Evolutionary conservation across 345 rosid species (phyloP).

Genomic region (Psidium guajava): DNA sequence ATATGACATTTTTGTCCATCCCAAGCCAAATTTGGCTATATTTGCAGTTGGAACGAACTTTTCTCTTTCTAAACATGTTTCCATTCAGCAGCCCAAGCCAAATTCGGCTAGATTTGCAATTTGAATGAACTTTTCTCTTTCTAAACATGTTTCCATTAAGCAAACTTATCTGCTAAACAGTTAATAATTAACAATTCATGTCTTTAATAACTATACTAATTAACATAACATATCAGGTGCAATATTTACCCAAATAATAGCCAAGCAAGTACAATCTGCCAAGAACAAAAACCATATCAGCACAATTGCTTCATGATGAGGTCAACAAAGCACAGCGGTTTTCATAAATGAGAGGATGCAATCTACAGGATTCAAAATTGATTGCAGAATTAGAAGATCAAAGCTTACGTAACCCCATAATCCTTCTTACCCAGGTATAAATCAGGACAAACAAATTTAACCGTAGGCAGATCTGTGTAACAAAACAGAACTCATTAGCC

Average conservation of each 20-base stretch:
- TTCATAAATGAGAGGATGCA: background rate
- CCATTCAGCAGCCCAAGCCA: too few relatives aligned
- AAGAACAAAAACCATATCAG: background rate
- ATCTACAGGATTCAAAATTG: background rate
- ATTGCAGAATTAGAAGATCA: background rate
- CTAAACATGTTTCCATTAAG: too few relatives aligned
- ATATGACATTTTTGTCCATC: too few relatives aligned
- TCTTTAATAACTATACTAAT: background rate
- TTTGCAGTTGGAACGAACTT: too few relatives aligned
- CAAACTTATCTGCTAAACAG: too few relatives aligned
- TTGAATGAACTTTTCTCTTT: too few relatives aligned
- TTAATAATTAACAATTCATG: background rate
- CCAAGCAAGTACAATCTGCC: background rate
- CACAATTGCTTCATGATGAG: background rate
- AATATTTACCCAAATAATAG: background rate
- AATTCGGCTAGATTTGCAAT: too few relatives aligned
- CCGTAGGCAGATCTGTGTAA: constrained; percentile 50
- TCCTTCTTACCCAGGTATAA: constrained; percentile 87
- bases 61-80: too few relatives aligned
- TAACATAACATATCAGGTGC: background rate
- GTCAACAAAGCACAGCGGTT: background rate
- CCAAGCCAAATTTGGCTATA: too few relatives aligned
- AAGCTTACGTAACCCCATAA: constrained; percentile 45
- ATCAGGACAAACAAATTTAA: constrained; percentile 95
- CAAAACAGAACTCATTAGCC: background rate